Evolutionary conservation across 2,329 filamentous ascomycete species (phyloP).

Genomic region (Coniochaeta pulveracea): DNA sequence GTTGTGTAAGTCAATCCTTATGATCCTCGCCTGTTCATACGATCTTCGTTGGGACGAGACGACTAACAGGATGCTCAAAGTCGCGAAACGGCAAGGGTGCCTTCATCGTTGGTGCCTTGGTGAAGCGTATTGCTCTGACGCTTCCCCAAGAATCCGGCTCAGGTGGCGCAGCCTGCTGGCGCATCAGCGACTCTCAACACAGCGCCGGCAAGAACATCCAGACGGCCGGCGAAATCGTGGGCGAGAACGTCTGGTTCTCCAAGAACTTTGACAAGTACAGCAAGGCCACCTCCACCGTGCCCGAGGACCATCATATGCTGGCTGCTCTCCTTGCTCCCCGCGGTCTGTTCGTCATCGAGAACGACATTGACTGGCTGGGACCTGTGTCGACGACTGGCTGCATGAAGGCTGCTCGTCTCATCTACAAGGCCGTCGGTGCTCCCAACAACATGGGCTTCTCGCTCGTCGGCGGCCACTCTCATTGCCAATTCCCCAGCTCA

Average conservation of each 20-base stretch:
- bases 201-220: constrained; percentile 45
- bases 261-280: constrained; percentile 39
- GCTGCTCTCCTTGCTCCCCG: constrained; percentile 44
- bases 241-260: constrained; percentile 54
- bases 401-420: constrained; percentile 41
- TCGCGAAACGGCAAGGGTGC: constrained; percentile 55
- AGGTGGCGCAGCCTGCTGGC: constrained; percentile 51
- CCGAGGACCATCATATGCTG: constrained; percentile 47
- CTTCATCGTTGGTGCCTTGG: constrained; percentile 47
- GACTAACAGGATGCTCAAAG: too few species aligned
- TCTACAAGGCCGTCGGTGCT: constrained; percentile 42
- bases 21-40: too few species aligned
- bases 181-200: constrained; percentile 38
- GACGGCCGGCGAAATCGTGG: constrained; percentile 45
- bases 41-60: too few species aligned
- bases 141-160: constrained; percentile 53
- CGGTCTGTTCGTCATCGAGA: constrained; percentile 44
- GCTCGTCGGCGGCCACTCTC: constrained; percentile 39
- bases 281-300: constrained; percentile 30
- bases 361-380: constrained; percentile 48
- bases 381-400: constrained; percentile 44
- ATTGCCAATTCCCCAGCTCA: constrained; percentile 42
- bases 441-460: constrained; percentile 47
- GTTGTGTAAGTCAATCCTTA: too few species aligned
- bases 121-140: constrained; percentile 46